These are phyloP conservation scores for Clonostachys solani DNA, from an alignment of 2,329 filamentous ascomycete genomes.

Conservation along the genomic window DNA sequence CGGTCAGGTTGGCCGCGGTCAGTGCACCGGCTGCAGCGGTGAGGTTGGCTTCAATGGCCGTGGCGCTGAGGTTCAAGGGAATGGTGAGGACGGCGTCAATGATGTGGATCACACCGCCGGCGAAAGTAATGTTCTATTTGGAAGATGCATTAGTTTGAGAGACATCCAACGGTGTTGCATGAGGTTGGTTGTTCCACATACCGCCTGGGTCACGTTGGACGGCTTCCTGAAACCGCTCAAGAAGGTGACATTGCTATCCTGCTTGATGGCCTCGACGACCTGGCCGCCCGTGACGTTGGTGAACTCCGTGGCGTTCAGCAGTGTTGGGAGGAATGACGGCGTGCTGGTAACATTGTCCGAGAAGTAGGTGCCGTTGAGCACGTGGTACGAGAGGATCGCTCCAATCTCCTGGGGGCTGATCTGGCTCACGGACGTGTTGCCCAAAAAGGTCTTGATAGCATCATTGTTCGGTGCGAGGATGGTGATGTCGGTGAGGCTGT, in stretches of 20 bases:
- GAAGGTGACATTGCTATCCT: constrained; percentile 21
- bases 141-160: background rate
- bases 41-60: constrained; percentile 10
- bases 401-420: constrained; percentile 5
- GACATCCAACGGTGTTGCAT: no score
- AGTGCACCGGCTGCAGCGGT: constrained; percentile 17
- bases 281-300: constrained; percentile 28
- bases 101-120: constrained; percentile 20
- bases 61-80: constrained; percentile 21
- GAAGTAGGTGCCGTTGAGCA: constrained; percentile 21
- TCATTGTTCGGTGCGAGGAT: constrained; percentile 27
- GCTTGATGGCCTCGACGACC: constrained; percentile 24
- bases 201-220: constrained; percentile 23
- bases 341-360: constrained; percentile 16
- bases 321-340: constrained; percentile 20
- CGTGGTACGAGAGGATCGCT: constrained; percentile 22
- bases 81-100: constrained; percentile 32
- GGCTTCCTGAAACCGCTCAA: constrained; percentile 23
- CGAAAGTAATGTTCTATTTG: constrained; percentile 18
- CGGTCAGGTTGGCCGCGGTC: constrained; percentile 6
- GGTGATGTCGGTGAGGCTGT: constrained; percentile 11
- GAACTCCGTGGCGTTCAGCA: constrained; percentile 25
- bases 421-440: constrained; percentile 20
- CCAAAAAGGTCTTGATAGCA: constrained; percentile 22
- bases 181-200: constrained; percentile 1